A percentile compares a stretch with the other conserved stretches of the same genome.
phyloP scores from a whole-genome alignment of 1,139 yeast genomes.

The Debaryomyces singareniensis region DNA sequence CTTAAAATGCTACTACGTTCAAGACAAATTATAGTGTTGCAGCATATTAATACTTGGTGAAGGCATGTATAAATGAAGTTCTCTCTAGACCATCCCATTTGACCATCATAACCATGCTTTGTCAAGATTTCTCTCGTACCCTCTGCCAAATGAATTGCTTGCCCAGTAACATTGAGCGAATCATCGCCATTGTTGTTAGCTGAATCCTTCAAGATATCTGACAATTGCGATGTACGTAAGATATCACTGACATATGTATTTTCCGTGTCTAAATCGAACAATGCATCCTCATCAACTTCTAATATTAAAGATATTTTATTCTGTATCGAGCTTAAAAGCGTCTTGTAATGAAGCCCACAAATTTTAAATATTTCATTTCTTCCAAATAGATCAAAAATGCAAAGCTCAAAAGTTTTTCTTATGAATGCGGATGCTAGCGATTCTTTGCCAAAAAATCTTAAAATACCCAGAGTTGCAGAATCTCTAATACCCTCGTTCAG shows the following conservation, averaged over 20 bases:
- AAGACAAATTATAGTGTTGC: too few relatives aligned
- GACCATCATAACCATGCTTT: slow-evolving; percentile 8
- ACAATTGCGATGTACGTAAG: too few relatives aligned
- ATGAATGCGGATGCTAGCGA: not conserved
- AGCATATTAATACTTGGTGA: too few relatives aligned
- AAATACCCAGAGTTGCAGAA: too few relatives aligned
- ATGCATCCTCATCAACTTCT: slow-evolving; percentile 5
- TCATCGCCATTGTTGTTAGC: too few relatives aligned
- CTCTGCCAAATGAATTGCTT: not conserved
- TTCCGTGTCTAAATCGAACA: slow-evolving; percentile 27
- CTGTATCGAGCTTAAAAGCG: not conserved
- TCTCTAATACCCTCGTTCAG: not conserved
- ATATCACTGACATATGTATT: slow-evolving; percentile 21
- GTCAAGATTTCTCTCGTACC: not conserved
- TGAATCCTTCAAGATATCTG: not conserved
- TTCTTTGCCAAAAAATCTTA: too few relatives aligned
- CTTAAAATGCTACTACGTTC: too few relatives aligned
- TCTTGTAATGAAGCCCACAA: not conserved
- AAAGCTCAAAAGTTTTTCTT: not conserved
- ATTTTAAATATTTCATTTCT: not conserved
- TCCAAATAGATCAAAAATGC: not conserved
- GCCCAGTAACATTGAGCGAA: not conserved
- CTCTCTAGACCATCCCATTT: slow-evolving; percentile 17
- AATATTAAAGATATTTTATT: not conserved
- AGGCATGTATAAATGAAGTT: too few relatives aligned